Base-by-base conservation (phyloP, 2,329 filamentous ascomycete genomes). In the Bipolaris cookei region DNA sequence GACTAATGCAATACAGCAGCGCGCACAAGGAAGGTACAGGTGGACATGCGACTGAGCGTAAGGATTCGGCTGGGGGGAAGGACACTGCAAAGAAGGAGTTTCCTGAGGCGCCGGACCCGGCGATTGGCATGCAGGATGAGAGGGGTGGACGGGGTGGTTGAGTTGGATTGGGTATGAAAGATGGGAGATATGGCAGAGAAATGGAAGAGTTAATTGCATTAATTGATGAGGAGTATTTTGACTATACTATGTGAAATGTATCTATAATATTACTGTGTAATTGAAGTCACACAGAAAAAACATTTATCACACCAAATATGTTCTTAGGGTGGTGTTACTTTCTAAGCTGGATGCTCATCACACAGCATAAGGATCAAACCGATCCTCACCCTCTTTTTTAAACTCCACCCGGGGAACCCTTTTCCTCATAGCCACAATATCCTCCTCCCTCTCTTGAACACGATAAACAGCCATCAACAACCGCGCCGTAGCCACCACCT, bases 91-190 rank as follows among this genome's bases (percentile, higher is more conserved):
- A 82, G 74, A 68, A 79, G 51, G 79, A 81, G 51, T 74, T 78
- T 52, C 81, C 81, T 3, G 81, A 81, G 66, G 76, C 79, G 13
- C 80, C 81, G 1, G 79, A 78, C 46, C 69, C 71, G 46, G 76
- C 76, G 5, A 81, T 83, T 63, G 81, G 81, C 0, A 81, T 83
- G 77, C 79, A 82, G 67, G 80, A 82, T 66, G 80, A 83, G 75
- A 72, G 80, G 52, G 81, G 80, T 54, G 77, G 76, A 38, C 78
- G 80, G 52, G 79, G 79, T 38, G 70, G 59, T 65, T 78, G n/a
- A 28, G n/a, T 11, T 28, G 23, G n/a, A 8, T 14, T 13, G 34
- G 34, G 34, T 35, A n/a, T 35, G n/a, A 6, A 4, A 35, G 13
- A n/a, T n/a, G 6, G 6, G 32, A 34, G 3, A n/a, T 35, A 7